Base-by-base conservation (phyloP, 202 grass and related monocot species). In the Panicum virgatum region DNA sequence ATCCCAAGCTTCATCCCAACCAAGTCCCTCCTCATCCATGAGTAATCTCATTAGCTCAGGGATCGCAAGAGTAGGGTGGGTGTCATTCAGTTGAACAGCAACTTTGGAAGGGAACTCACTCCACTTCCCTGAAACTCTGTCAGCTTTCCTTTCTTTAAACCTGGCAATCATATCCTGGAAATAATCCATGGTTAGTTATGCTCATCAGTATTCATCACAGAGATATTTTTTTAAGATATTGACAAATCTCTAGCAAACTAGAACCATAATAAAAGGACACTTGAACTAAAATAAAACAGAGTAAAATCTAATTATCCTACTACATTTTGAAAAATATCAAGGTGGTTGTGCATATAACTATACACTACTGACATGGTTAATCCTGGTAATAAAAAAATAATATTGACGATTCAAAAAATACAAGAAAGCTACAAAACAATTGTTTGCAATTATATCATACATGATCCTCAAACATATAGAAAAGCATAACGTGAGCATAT, bases 61-160 rank as follows among this genome's bases (percentile, higher is more conserved):
- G 81, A 99, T 99, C 32, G 91, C 93, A 84, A 97, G 89, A 82
- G 96, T 99, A 53, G 96, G 96, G 77, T 96, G 96, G 50, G 96
- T 99, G 65, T 96, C 96, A 85, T 96, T 99, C 87, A 99, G 58
- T 78, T 99, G 93, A 85, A 99, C 96, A 90, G 92, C 93, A 84
- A 99, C 96, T 85, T 99, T 96, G 71, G 83, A 84, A 45, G 93
- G 87, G 62, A 99, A 99, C 56, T 96, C 89, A 26, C 84, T 84
- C 96, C 96, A 99, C 50, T 87, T 86, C 11, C 76, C 77, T 38
- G 83, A 86, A 91, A 43, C 67, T 84, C 77, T 97, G 23, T 86
- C 88, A 48, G 80, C 1, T 67, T 89, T 96, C 30, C 96, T 93
- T 85, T 99, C 96, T 83, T 99, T 99, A 86, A 99, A 99, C 77